Base-by-base conservation (phyloP, 2,329 filamentous ascomycete species). In the Penicillium sp. region DNA sequence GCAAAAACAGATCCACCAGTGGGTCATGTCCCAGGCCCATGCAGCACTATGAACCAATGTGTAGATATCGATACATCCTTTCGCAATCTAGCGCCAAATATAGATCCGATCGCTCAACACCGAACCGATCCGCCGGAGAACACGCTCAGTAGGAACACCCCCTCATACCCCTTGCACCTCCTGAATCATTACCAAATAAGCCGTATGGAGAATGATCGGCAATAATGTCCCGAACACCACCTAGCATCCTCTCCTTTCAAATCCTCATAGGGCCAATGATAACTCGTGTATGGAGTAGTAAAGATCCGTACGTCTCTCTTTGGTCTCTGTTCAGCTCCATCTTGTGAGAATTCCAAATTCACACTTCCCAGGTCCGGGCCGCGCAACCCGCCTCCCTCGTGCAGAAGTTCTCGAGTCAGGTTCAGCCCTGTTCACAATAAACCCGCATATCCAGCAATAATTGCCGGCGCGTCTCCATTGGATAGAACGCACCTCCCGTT, bases 221-320 rank as follows among this genome's bases (percentile, higher is more conserved):
- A 51, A 31, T 56, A 56, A 60, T 60, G 9, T 57, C 56, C 59
- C 60, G 59, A 64, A 46, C 32, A 51, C 51, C 49, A 38, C 10
- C 38, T 12, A 42, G 6, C 6, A 50, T 39, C 44, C 27, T 29
- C 21, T 44, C 34, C 23, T 23, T 16, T 47, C 32, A n/a, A 23
- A 13, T 2, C 7, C 12, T 29, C 32, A 39, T 48, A 39, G 46
- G 29, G 3, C 32, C 39, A 44, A 25, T 35, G 12, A 25, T 12
- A 10, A 45, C 31, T 47, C 12, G 32, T 8, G 46, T 8, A 38
- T 18, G 13, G n/a, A 32, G 49, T 47, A 54, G 51, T 44, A 10
- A 40, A 27, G 34, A 44, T 29, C 39, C 50, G 48, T 39, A 51
- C 21, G 41, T 39, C 51, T 57, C 48, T 41, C 35, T 48, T 50